Evolutionary conservation across 371 early-diverging fungal species (phyloP), one percentile per base, ranked within the genome.

Genomic region (Mucor racemosus): DNA sequence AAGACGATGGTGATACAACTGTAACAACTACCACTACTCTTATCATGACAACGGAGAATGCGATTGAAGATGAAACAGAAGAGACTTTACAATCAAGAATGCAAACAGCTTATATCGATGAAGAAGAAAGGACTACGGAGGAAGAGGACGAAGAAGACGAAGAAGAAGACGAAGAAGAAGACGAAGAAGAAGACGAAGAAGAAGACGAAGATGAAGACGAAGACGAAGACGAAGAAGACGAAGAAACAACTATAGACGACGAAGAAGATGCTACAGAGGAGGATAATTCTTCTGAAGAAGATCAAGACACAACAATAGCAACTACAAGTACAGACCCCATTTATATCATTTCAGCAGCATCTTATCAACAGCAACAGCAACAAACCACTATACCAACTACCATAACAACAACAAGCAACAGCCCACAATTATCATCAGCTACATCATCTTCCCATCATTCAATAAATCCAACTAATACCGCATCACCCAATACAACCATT

Each of bases 401-500:
- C 35, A 39, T 35, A 6, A 39, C 58, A 13, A 38, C 62, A 15
- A 26, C 54, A 19, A 14, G 19, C 54, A 36, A 35, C n/a, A 34
- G 36, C 33, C 9, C n/a, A 9, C 2, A 35, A 33, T 34, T 19
- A 54, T 54, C 50, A 0, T 50, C 35, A 48, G 9, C 34, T 6
- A 11, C 35, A 5, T 13, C 31, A 55, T 33, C 34, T n/a, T 3
- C 59, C 5, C 42, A 26, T 40, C 35, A 17, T n/a, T 46, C 34
- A 34, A 44, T 14, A 44, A 42, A 42, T 5, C 34, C 44, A 19
- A 33, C 48, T 9, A 34, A 50, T 15, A 17, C 46, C 17, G 35
- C 50, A 7, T 36, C 54, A 15, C n/a, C 61, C 21, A 62, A 62
- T 19, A 62, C 26, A 10, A 62, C 62, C 1, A 53, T 26, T 14